Conservation (phyloP, 148 eudicot species). For the Tetragonia tetragonoides region DNA sequence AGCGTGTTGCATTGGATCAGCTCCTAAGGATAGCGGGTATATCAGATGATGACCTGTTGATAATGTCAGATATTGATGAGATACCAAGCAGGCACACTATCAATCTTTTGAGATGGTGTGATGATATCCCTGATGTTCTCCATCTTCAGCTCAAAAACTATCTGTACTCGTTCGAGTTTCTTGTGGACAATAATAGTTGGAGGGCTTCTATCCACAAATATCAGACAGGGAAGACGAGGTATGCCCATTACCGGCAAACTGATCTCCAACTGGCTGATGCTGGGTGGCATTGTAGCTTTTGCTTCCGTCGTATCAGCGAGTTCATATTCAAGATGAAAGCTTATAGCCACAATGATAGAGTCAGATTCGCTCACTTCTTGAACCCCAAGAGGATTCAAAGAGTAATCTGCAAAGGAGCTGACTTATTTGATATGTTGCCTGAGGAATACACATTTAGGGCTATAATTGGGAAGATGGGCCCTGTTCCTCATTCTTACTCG, state of each 20-base stretch:
- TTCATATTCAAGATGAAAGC: slow-evolving; percentile 87
- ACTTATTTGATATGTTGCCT: slow-evolving; percentile 74
- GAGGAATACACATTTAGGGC: slow-evolving; percentile 75
- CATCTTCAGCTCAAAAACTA: slow-evolving; percentile 72
- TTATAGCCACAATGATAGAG: slow-evolving; percentile 73
- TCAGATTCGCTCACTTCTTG: slow-evolving; percentile 61
- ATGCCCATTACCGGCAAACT: slow-evolving; percentile 73
- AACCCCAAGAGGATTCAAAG: slow-evolving; percentile 61
- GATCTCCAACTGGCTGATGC: slow-evolving; percentile 61
- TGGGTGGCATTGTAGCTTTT: slow-evolving; percentile 91
- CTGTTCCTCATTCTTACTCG: slow-evolving; percentile 72
- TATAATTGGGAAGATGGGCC: slow-evolving; percentile 77
- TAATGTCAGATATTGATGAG: slow-evolving; percentile 86
- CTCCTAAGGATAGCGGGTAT: slow-evolving; percentile 65
- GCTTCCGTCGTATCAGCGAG: slow-evolving; percentile 62
- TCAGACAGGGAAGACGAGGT: slow-evolving; percentile 55
- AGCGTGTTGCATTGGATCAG: slow-evolving; percentile 70
- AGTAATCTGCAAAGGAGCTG: slow-evolving; percentile 70
- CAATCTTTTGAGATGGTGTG: slow-evolving; percentile 82
- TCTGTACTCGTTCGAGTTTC: slow-evolving; percentile 70
- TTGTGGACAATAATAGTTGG: slow-evolving; percentile 68
- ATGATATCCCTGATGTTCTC: slow-evolving; percentile 58
- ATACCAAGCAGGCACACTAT: slow-evolving; percentile 80
- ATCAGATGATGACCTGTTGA: slow-evolving; percentile 63
- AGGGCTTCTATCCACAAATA: slow-evolving; percentile 73